phyloP scores from a whole-genome alignment of 2,329 filamentous ascomycete species.

The Pseudogymnoascus sp. region DNA sequence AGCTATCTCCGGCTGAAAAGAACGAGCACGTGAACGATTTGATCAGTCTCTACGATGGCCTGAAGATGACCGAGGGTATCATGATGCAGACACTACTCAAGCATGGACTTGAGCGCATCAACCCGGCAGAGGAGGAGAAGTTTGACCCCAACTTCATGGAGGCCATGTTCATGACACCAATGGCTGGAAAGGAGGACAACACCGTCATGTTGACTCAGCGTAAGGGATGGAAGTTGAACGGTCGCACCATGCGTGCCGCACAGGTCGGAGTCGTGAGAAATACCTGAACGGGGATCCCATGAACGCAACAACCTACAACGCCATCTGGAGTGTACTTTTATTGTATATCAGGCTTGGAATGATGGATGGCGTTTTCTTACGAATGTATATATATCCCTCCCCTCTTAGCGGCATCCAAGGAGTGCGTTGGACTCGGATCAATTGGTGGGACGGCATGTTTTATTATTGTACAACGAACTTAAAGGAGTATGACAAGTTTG shows the following conservation, averaged over 20 bases:
- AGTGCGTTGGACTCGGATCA: slow-evolving; percentile 10
- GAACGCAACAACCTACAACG: not conserved
- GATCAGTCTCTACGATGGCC: slow-evolving; percentile 70
- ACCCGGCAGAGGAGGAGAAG: slow-evolving; percentile 64
- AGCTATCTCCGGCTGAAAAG: slow-evolving; percentile 48
- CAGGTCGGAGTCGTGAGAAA: slow-evolving; percentile 97
- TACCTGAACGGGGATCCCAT: slow-evolving; percentile 18
- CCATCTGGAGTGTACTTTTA: slow-evolving; percentile 11
- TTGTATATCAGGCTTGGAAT: slow-evolving; percentile 4
- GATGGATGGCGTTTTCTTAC: slow-evolving; percentile 11
- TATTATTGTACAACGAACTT: slow-evolving; percentile 6
- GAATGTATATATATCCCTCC: slow-evolving; percentile 11
- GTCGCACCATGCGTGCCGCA: slow-evolving; percentile 77
- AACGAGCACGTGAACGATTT: slow-evolving; percentile 60
- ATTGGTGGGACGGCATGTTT: slow-evolving; percentile 10
- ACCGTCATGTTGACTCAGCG: slow-evolving; percentile 87
- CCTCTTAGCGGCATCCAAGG: slow-evolving; percentile 11
- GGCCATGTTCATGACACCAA: slow-evolving; percentile 87
- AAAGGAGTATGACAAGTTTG: slow-evolving; percentile 3
- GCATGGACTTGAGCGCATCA: slow-evolving; percentile 85
- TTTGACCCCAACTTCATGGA: slow-evolving; percentile 97
- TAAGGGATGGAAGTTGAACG: slow-evolving; percentile 93
- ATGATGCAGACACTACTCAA: slow-evolving; percentile 83
- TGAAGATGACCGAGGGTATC: slow-evolving; percentile 91
- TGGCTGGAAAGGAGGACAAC: slow-evolving; percentile 80